Evolutionary conservation across 805 yeast species (phyloP), one percentile per base, ranked within the genome.

Genomic region (Sugiyamaella chiloensis): DNA sequence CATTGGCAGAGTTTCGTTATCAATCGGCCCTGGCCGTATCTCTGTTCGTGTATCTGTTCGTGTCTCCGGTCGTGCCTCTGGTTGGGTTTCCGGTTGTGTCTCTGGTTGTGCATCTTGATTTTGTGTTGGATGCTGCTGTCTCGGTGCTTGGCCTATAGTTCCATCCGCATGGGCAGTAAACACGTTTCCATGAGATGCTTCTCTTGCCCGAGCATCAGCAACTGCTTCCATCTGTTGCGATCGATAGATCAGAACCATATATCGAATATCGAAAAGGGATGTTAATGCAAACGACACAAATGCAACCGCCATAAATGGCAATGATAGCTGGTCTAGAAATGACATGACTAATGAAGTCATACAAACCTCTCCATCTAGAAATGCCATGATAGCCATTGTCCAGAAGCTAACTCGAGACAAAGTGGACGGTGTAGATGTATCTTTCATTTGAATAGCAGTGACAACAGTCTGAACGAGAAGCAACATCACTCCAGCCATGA

Each of bases 371-470:
- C 91, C 87, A 64, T 89, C 96, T 8, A 78, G 75, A 37, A 81
- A 56, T 49, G 81, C 74, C 66, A 86, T 79, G 53, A 80, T 71
- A 6, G 82, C 78, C 24, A 57, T 48, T 2, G 89, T 68, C 72
- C 79, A 80, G 44, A 85, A 79, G 6, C 95, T 83, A 5, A 90
- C 75, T 44, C 83, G 76, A 3, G 90, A 80, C 24, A 86, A 74
- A 4, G 85, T 80, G 0, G 96, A 87, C 1, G 96, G 96, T 0
- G 96, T 86, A 55, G 75, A 79, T 2, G 86, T 76, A 26, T 71
- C 67, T 48, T 81, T 78, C 79, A 87, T 83, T 62, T 89, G 96
- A 43, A 78, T 66, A 44, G 86, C 69, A 37, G 83, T 67, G 6
- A 85, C 60, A 53, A 75, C 67, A 2, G 84, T 73, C 60, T 87